These are phyloP conservation scores for Zygnema circumcarinatum DNA, from an alignment of 139 green algal genomes.

Conservation along the genomic window DNA sequence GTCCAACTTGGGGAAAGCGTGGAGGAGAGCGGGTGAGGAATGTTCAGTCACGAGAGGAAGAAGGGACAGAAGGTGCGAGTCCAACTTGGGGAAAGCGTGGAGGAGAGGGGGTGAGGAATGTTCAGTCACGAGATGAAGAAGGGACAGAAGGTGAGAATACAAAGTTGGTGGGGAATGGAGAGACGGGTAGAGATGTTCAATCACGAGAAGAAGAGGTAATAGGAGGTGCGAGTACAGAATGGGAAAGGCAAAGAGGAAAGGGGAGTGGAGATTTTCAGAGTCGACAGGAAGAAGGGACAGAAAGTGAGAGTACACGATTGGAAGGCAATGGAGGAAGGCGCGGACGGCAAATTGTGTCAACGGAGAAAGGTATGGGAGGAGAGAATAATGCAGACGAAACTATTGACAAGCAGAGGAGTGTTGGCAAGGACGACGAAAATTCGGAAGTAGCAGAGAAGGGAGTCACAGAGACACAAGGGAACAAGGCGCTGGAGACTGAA, in stretches of 20 bases:
- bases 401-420: background rate
- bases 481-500: background rate
- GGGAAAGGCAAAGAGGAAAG: background rate
- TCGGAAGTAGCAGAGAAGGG: background rate
- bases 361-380: background rate
- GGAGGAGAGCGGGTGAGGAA: background rate
- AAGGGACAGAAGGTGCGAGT: background rate
- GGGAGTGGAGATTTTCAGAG: background rate
- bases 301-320: too few relatives aligned
- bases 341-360: background rate
- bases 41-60: background rate
- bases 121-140: background rate
- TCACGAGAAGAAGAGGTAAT: too few relatives aligned
- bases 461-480: background rate
- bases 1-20: background rate
- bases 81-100: background rate
- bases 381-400: background rate
- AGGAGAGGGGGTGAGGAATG: background rate
- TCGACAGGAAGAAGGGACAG: background rate
- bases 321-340: too few relatives aligned
- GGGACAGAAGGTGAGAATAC: background rate
- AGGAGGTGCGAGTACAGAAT: background rate
- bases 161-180: too few relatives aligned
- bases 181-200: too few relatives aligned
- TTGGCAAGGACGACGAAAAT: too few relatives aligned